Conservation (phyloP, 2,329 filamentous ascomycete genomes). For the Calonectria multiphialidica region DNA sequence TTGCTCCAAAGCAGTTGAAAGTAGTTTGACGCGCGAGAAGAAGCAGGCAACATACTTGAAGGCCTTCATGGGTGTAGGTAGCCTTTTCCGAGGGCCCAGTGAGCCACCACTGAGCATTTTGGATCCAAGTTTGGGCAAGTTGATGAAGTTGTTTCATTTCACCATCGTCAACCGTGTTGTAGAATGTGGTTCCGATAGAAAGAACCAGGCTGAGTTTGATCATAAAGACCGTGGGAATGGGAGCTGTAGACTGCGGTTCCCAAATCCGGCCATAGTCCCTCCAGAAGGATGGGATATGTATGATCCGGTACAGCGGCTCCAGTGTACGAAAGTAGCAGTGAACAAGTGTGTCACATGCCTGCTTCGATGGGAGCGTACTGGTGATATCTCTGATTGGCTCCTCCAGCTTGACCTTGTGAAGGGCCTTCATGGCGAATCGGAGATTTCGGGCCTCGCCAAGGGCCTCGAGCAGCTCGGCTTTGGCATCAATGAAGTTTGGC, state of each 20-base stretch:
- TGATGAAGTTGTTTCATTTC: conserved; percentile 28
- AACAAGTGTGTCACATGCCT: conserved; percentile 36
- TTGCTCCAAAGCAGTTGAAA: conserved; percentile 41
- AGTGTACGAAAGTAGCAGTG: conserved; percentile 41
- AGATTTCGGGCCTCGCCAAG: conserved; percentile 36
- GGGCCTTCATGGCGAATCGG: conserved; percentile 33
- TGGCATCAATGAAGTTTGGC: conserved; percentile 40
- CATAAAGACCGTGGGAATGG: conserved; percentile 32
- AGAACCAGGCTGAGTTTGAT: conserved; percentile 37
- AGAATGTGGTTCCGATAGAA: conserved; percentile 41
- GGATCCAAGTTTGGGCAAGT: conserved; percentile 41
- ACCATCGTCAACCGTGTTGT: conserved; percentile 23
- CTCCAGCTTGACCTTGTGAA: conserved; percentile 29
- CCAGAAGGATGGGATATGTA: conserved; percentile 40
- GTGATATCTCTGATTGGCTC: conserved; percentile 34
- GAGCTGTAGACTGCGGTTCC: conserved; percentile 16
- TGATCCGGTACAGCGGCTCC: conserved; percentile 41
- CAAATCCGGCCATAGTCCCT: conserved; percentile 38
- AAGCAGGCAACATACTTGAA: conserved; percentile 41
- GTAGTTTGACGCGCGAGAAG: conserved; percentile 41
- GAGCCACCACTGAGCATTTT: conserved; percentile 44
- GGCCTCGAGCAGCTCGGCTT: conserved; percentile 36
- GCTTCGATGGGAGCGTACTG: conserved; percentile 32
- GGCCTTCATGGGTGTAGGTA: conserved; percentile 40
- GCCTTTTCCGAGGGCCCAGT: conserved; percentile 40